phyloP scores from a whole-genome alignment of 2,329 filamentous ascomycete species.

The Fusarium denticulatum region DNA sequence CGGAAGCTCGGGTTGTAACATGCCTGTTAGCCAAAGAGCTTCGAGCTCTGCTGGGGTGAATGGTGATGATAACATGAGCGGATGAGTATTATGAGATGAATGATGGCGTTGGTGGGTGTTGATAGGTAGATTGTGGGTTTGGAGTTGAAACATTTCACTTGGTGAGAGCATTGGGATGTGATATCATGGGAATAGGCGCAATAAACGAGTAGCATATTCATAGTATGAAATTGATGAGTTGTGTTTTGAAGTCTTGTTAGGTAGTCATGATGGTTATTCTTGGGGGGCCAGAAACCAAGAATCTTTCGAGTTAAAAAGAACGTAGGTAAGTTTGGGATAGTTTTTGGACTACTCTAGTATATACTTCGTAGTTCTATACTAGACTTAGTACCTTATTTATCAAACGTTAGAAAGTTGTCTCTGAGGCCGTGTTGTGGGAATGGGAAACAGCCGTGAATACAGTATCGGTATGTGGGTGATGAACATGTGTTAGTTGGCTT shows the following conservation, averaged over 20 bases:
- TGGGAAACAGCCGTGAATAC: neutral
- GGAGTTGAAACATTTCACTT: conserved; percentile 13
- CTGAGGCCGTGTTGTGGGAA: neutral
- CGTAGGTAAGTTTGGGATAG: neutral
- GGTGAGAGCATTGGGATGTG: conserved; percentile 1
- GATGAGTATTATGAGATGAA: neutral
- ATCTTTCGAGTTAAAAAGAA: no score
- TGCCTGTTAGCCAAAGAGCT: neutral
- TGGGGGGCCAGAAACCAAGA: no score
- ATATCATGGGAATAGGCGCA: conserved; percentile 16
- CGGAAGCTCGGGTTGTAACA: conserved; percentile 47
- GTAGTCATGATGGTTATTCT: neutral
- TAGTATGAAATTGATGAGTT: neutral
- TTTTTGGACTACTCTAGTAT: neutral
- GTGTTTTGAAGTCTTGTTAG: no score
- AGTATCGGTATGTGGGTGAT: neutral
- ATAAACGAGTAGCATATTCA: conserved; percentile 9
- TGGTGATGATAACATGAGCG: neutral
- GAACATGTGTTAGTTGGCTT: neutral
- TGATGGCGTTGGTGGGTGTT: neutral
- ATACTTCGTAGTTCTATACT: neutral
- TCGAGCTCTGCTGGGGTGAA: conserved; percentile 15
- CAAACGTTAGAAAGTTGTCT: neutral
- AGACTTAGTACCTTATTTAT: no score
- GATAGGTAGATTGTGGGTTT: conserved; percentile 8